Percentiles rank a stretch among this genome's conserved stretches.
phyloP scores from a whole-genome alignment of 2,329 filamentous ascomycete genomes.

The Coniosporium tulheliwenetii region DNA sequence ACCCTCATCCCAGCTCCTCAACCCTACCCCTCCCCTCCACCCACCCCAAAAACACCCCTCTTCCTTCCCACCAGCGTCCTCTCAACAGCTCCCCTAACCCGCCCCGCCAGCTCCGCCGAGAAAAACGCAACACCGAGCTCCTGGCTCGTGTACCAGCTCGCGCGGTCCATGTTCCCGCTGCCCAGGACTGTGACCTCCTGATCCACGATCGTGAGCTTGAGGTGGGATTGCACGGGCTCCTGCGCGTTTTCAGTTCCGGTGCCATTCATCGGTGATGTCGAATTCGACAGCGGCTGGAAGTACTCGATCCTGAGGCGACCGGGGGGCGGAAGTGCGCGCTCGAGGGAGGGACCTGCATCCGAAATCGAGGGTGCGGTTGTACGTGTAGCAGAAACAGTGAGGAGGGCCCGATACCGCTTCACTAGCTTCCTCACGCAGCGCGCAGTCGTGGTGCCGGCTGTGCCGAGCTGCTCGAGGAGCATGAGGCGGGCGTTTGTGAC shows the following conservation, averaged over 20 bases:
- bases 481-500: slow-evolving; percentile 56
- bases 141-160: slow-evolving; percentile 77
- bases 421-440: slow-evolving; percentile 46
- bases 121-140: slow-evolving; percentile 55
- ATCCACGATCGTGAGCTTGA: slow-evolving; percentile 66
- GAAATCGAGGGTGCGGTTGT: too few species aligned
- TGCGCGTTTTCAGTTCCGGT: slow-evolving; percentile 1
- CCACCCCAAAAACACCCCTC: not conserved
- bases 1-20: too few species aligned
- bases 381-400: too few species aligned
- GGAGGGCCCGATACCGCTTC: slow-evolving; percentile 32
- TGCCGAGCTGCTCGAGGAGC: slow-evolving; percentile 67
- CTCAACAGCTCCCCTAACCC: slow-evolving; percentile 6
- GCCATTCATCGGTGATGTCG: slow-evolving; percentile 15
- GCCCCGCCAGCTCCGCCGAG: slow-evolving; percentile 20
- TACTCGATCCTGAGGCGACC: slow-evolving; percentile 45
- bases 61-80: slow-evolving; percentile 6
- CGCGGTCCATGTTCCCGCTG: slow-evolving; percentile 71
- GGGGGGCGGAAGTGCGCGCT: slow-evolving; percentile 9
- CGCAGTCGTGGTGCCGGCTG: slow-evolving; percentile 58
- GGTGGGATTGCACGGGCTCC: slow-evolving; percentile 56
- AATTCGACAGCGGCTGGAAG: slow-evolving; percentile 27
- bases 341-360: slow-evolving; percentile 7
- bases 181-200: slow-evolving; percentile 52
- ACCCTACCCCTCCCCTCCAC: too few species aligned